Evolutionary conservation across 768 basidiomycete genomes (phyloP), one percentile per base, ranked within the genome.

Genomic region (Boletellus sp.): DNA sequence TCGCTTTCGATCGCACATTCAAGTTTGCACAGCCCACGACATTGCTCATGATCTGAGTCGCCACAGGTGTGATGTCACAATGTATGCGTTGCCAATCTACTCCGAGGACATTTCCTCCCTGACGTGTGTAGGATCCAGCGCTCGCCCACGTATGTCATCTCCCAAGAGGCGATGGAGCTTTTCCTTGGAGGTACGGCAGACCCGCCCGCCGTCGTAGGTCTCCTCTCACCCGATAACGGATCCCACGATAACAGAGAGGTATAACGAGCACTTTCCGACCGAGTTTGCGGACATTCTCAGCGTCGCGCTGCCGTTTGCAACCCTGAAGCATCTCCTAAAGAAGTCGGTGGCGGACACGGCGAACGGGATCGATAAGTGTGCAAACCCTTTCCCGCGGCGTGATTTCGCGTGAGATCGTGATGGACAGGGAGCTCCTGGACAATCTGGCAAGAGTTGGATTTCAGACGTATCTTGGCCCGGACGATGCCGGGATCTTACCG

Each of bases 401-500:
- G 24, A 20, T 6, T 22, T 32, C 9, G 17, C 23, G 12, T 42
- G 42, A 43, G 19, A 54, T 31, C 23, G 16, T 36, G 48, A 37
- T 9, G 12, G 35, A 47, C 26, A 75, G 73, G 57, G 67, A 67
- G 15, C 58, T 75, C n/a, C 63, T 75, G 1, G 65, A 71, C n/a
- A 65, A 59, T 24, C 59, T 78, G n/a, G 52, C 55, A 10, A 61
- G 52, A 38, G 67, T 52, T 11, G 74, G 74, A 5, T 72, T 78
- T 56, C 64, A 58, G 45, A 68, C 67, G 2, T 70, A 69, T 45
- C 56, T 67, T 24, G 74, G 76, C 23, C 63, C 63, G 8, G 71
- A 75, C 43, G 69, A 54, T n/a, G 61, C 67, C 9, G 74, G 77
- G 0, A 40, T 70, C 6, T 51, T 67, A 4, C 59, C 62, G 10